Base-by-base conservation (phyloP, 2,329 filamentous ascomycete genomes). In the Colletotrichum neosansevieriae region DNA sequence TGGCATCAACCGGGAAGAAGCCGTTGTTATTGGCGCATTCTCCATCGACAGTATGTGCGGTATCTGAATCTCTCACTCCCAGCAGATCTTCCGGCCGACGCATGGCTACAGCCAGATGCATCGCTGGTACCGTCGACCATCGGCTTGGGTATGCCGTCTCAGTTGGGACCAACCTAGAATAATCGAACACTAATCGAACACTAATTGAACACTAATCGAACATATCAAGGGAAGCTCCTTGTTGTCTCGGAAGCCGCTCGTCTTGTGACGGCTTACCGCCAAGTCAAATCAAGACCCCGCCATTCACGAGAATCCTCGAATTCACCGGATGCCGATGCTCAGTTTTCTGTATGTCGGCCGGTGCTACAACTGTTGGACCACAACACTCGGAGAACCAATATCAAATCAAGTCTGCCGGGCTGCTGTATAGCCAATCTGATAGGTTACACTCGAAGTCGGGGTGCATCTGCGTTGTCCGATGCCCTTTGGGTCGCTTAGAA, bases 171-270 rank as follows among this genome's bases (percentile, higher is more conserved):
- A 44, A 29, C 38, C 36, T n/a, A 4, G 47, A 38, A 13, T 6
- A 40, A 17, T 54, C 21, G 32, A 54, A 12, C n/a, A 6, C 3
- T 42, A 40, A 17, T 54, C 21, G 32, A 54, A 12, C n/a, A 6
- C 3, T 42, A n/a, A n/a, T n/a, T n/a, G n/a, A n/a, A n/a, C n/a
- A n/a, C n/a, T 6, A 40, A 17, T 54, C 21, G 32, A 54, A 12
- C n/a, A 6, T 3, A 44, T n/a, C 54, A 36, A 58, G 45, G 64
- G 24, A 58, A 64, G 19, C 49, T 34, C 65, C 32, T 65, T 58
- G 53, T 50, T 68, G 61, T 68, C 40, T 59, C 65, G 24, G 61
- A 36, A 59, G 47, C 40, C 34, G 38, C 47, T 66, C 63, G 49
- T 66, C 63, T 49, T 66, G 49, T 56, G 40, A 65, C 34, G 54